Conservation (phyloP, 202 grass and related monocot species). For the Panicum hallii region DNA sequence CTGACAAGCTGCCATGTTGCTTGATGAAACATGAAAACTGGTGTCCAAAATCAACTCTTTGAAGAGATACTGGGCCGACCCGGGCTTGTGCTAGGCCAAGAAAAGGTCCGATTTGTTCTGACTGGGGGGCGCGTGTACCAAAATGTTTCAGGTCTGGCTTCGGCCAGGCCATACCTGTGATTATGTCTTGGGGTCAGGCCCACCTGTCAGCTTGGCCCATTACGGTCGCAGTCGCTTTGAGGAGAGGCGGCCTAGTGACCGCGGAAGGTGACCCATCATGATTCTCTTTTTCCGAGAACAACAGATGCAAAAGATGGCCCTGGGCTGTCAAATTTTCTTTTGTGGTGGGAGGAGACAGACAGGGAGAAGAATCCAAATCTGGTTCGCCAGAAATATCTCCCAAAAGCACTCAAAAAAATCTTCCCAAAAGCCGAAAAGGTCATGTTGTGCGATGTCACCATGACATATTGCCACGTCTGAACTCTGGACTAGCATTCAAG, state of each 20-base stretch:
- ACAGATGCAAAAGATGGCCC: not conserved
- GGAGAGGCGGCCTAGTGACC: too few relatives aligned
- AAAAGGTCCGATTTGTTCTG: too few relatives aligned
- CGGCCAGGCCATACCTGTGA: too few relatives aligned
- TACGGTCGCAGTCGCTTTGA: not conserved
- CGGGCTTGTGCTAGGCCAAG: too few relatives aligned
- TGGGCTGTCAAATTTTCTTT: not conserved
- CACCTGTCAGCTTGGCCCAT: not conserved
- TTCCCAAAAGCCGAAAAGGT: not conserved
- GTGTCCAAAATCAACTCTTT: too few relatives aligned
- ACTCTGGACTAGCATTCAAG: not conserved
- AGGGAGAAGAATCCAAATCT: not conserved
- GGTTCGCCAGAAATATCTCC: constrained; percentile 11
- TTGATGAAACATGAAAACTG: too few relatives aligned
- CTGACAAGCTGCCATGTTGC: too few relatives aligned
- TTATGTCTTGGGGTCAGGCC: too few relatives aligned
- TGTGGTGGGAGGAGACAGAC: not conserved
- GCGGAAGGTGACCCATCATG: not conserved
- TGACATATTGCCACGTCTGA: not conserved
- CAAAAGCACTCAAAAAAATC: constrained; percentile 1
- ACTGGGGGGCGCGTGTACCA: too few relatives aligned
- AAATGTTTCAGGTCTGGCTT: too few relatives aligned
- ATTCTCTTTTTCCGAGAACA: not conserved
- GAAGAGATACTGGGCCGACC: too few relatives aligned
- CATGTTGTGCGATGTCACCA: not conserved